Conservation (phyloP, 331 rosid species). For the Prunus yedoensis region DNA sequence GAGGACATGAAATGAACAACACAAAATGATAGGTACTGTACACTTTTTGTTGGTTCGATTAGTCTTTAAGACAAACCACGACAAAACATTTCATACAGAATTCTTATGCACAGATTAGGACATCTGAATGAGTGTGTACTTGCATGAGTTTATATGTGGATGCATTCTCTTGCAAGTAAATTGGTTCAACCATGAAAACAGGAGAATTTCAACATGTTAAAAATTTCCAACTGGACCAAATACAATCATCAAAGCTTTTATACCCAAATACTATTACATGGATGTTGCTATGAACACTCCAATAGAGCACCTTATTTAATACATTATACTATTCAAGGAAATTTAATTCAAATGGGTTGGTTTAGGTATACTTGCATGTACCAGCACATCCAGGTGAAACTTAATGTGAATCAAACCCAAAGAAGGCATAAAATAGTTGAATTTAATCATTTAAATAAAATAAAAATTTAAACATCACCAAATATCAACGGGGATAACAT, state of each 20-base stretch:
- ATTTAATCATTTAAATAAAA: neutral
- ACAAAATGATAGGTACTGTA: neutral
- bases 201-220: neutral
- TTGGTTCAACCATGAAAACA: neutral
- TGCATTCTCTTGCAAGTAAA: neutral
- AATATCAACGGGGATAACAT: neutral
- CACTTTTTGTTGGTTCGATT: neutral
- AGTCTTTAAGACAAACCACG: neutral
- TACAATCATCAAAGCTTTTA: neutral
- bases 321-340: neutral
- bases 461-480: neutral
- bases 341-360: neutral
- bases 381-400: neutral
- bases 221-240: neutral
- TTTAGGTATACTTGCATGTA: neutral
- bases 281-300: neutral
- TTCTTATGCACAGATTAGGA: neutral
- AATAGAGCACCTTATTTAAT: neutral
- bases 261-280: neutral
- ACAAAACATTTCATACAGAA: neutral
- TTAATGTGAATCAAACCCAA: neutral
- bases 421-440: neutral
- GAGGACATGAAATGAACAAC: neutral
- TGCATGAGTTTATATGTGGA: neutral
- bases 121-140: neutral